A percentile compares a stretch with the other conserved stretches of the same genome.
Evolutionary conservation across 164 flowering plant species (phyloP).

Genomic region (Magnolia officinalis): DNA sequence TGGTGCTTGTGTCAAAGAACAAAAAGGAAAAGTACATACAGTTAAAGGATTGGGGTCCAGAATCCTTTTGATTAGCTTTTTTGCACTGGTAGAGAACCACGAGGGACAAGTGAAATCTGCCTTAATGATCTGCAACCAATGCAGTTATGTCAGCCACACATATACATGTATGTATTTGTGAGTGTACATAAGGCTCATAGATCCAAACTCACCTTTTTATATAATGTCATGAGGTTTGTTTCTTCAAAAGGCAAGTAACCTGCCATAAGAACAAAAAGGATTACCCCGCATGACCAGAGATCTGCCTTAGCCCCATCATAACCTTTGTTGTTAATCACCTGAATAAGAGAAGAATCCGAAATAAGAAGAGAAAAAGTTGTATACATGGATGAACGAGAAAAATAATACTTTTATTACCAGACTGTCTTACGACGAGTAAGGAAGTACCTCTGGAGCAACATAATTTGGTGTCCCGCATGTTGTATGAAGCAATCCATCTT

Average conservation of each 20-base stretch:
- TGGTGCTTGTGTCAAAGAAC: neutral
- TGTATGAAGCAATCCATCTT: slow-evolving; percentile 92
- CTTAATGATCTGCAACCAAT: slow-evolving; percentile 61
- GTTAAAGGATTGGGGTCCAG: slow-evolving; percentile 81
- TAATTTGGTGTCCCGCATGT: slow-evolving; percentile 98
- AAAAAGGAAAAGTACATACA: slow-evolving; percentile 33
- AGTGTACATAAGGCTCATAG: neutral
- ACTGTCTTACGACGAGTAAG: neutral
- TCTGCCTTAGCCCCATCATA: slow-evolving; percentile 98
- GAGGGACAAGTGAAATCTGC: slow-evolving; percentile 89
- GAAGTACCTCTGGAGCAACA: slow-evolving; percentile 93
- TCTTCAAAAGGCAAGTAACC: slow-evolving; percentile 97
- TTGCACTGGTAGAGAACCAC: slow-evolving; percentile 92
- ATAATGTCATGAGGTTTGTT: slow-evolving; percentile 68
- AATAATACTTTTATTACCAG: neutral
- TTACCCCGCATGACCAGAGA: slow-evolving; percentile 97
- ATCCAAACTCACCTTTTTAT: slow-evolving; percentile 63
- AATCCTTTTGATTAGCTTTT: slow-evolving; percentile 79
- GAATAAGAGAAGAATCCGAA: slow-evolving; percentile 11
- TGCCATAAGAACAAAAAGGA: slow-evolving; percentile 92
- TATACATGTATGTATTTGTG: neutral
- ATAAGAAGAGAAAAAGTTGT: neutral
- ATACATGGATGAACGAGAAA: neutral
- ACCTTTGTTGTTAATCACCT: slow-evolving; percentile 90
- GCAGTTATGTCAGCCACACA: slow-evolving; percentile 1